Base-by-base conservation (phyloP, 2,329 filamentous ascomycete genomes). In the Botrytis fabae region DNA sequence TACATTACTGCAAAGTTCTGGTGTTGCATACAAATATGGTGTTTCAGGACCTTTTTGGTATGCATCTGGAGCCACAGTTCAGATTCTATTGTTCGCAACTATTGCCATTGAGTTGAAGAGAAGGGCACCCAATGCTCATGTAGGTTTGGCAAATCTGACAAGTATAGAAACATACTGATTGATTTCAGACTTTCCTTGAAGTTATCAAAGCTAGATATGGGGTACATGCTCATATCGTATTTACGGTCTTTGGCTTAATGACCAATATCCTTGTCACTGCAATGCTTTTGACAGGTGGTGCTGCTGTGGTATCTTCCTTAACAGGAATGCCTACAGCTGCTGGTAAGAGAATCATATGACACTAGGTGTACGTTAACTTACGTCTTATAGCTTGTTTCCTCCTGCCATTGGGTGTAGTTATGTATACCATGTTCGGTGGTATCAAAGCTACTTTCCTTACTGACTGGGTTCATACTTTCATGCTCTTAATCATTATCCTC, bases 361-460 rank as follows among this genome's bases (percentile, higher is more conserved):
- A 60, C 20, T 5, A 64, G 22, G 60, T 48, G 14, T 16, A 40
- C 25, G 35, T 10, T n/a, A n/a, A 42, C 69, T 71, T 32, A 46
- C 28, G 69, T 64, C 10, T 14, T 14, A 35, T 63, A 69, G 74
- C 93, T 73, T 96, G 93, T 80, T 97, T 94, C 83, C 84, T 97
- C 60, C 85, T 97, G 2, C 94, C 94, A 0, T 83, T 96, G 12
- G 93, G 93, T 76, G 93, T 97, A 42, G 88, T 95, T 2, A 84
- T 93, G 0, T 97, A 97, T 81, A 97, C 94, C 2, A 87, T 91
- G 73, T 86, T 90, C 64, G 90, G 90, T 64, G 94, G 94, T 10
- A 93, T 97, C 81, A 97, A 97, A 82, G 93, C 93, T 0, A 96
- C 93, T 0, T 94, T 97, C 78, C 84, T 96, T 76, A 97, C 94